Conservation (phyloP, 352 stramenopile species). For the Elongisporangium anandrum region DNA sequence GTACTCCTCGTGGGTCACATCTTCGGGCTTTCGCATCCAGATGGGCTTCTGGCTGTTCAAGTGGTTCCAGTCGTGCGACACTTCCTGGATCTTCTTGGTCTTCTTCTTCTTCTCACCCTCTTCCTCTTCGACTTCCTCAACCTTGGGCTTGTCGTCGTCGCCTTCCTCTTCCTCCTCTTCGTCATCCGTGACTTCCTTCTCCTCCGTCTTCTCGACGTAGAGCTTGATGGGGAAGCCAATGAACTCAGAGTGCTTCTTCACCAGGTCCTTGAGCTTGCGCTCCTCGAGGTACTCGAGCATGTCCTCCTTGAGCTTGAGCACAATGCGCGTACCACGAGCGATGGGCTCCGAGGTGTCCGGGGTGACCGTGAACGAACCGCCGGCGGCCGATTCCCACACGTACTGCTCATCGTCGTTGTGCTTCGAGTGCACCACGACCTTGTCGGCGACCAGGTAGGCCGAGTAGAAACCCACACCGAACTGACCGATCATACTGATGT, state of each 20-base stretch:
- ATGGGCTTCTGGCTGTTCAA: constrained; percentile 99
- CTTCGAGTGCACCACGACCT: constrained; percentile 98
- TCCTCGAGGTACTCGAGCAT: constrained; percentile 99
- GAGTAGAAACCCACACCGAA: constrained; percentile 99
- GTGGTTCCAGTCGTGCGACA: constrained; percentile 99
- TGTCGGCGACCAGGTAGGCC: constrained; percentile 98
- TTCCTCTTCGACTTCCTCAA: constrained; percentile 96
- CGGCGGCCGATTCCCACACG: constrained; percentile 96
- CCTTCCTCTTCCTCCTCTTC: constrained; percentile 97
- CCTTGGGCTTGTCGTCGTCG: constrained; percentile 96
- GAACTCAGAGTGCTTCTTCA: constrained; percentile 99
- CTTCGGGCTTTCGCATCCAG: constrained; percentile 99
- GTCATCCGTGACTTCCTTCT: constrained; percentile 99
- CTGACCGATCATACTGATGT: constrained; percentile 99
- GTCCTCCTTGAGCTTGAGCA: constrained; percentile 98
- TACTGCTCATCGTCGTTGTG: constrained; percentile 98
- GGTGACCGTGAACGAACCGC: constrained; percentile 97
- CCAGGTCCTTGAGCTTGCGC: constrained; percentile 97
- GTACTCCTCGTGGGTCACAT: constrained; percentile 99
- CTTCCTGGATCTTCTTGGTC: constrained; percentile 96
- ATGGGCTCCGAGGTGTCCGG: constrained; percentile 88
- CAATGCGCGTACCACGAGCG: constrained; percentile 92
- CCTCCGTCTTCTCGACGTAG: constrained; percentile 99
- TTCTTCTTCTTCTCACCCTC: constrained; percentile 98
- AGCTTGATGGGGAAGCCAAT: constrained; percentile 99